phyloP scores from a whole-genome alignment of 805 yeast species.

The Yarrowia sp. region DNA sequence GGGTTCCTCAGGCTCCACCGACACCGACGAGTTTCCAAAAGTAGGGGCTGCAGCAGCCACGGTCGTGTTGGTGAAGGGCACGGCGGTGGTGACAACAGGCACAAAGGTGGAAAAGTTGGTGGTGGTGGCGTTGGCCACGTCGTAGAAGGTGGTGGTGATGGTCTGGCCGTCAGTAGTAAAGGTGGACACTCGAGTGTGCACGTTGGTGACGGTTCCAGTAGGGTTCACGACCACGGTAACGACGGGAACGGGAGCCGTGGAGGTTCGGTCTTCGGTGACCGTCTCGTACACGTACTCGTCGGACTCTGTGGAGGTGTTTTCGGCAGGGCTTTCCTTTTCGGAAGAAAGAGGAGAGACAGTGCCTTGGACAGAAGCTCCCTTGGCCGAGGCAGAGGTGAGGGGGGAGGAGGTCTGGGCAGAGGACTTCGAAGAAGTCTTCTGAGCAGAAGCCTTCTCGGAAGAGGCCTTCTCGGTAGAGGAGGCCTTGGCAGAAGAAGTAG shows the following conservation, averaged over 20 bases:
- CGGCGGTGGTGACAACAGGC: background rate
- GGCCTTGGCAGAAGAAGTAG: no score
- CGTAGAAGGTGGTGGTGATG: constrained; percentile 18
- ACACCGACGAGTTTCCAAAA: no score
- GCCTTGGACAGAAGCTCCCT: background rate
- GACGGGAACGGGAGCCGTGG: constrained; percentile 25
- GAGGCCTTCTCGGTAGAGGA: no score
- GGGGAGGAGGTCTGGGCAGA: background rate
- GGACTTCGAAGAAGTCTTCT: background rate
- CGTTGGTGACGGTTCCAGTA: constrained; percentile 25
- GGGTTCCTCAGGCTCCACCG: no score
- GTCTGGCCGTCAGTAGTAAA: constrained; percentile 27
- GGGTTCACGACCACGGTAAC: constrained; percentile 27
- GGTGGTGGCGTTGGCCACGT: background rate
- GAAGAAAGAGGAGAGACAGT: background rate
- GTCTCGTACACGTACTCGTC: constrained; percentile 19
- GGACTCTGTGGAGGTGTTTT: background rate
- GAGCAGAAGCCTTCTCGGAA: constrained; percentile 3
- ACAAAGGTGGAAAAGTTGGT: constrained; percentile 4
- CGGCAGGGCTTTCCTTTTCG: background rate
- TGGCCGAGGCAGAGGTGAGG: background rate
- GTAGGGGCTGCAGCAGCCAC: background rate
- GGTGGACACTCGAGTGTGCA: constrained; percentile 24
- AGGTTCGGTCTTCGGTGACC: background rate
- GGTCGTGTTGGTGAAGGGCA: background rate